Evolutionary conservation across 768 basidiomycete species (phyloP).

Genomic region (Rhodotorula sphaerocarpa): DNA sequence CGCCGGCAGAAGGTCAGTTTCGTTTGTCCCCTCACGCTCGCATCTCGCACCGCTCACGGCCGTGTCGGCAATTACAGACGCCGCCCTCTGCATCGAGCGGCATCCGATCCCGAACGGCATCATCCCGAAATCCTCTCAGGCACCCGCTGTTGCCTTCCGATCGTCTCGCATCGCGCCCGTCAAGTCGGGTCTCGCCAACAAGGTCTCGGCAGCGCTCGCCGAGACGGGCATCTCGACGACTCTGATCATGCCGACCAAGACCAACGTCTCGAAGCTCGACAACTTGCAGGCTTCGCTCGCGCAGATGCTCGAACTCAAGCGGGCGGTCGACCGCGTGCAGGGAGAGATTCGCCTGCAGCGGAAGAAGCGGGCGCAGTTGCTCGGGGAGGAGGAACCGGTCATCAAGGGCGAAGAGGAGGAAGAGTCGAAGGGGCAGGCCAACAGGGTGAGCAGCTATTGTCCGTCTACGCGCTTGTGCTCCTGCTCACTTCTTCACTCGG

Average conservation of each 20-base stretch:
- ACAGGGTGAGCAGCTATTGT: slow-evolving; percentile 4
- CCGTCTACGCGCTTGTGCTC: neutral
- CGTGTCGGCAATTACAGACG: slow-evolving; percentile 23
- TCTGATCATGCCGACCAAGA: slow-evolving; percentile 88
- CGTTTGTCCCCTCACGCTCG: neutral
- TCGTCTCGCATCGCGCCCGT: slow-evolving; percentile 75
- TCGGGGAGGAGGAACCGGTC: slow-evolving; percentile 18
- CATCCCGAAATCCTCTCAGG: slow-evolving; percentile 22
- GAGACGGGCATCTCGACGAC: slow-evolving; percentile 69
- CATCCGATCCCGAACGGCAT: slow-evolving; percentile 34
- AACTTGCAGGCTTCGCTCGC: slow-evolving; percentile 62
- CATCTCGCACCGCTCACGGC: slow-evolving; percentile 7
- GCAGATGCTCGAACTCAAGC: slow-evolving; percentile 68
- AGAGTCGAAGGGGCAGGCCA: neutral
- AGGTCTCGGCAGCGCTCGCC: slow-evolving; percentile 64
- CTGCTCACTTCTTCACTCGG: too few relatives aligned
- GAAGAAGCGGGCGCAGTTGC: slow-evolving; percentile 27
- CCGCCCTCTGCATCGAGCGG: slow-evolving; percentile 40
- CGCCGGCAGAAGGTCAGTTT: slow-evolving; percentile 25
- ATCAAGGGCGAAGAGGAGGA: slow-evolving; percentile 22
- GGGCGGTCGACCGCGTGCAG: slow-evolving; percentile 72
- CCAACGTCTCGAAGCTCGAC: slow-evolving; percentile 67
- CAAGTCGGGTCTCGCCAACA: slow-evolving; percentile 63
- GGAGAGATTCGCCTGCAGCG: slow-evolving; percentile 70
- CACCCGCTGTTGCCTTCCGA: slow-evolving; percentile 64